Conservation (phyloP, 2,329 filamentous ascomycete species). For the Cadophora sp. region DNA sequence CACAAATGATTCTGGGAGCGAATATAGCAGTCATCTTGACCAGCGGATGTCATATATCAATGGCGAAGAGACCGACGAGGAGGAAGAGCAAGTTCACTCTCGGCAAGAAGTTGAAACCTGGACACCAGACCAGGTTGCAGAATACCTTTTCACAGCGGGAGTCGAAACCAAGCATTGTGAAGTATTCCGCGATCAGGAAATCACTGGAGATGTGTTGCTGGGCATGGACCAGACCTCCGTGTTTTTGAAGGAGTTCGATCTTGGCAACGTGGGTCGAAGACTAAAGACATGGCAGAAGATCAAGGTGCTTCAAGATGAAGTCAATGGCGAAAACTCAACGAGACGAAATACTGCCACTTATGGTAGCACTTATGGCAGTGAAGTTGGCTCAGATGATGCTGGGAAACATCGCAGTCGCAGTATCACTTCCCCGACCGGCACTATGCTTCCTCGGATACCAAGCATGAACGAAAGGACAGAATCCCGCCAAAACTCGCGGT, state of each 20-base stretch:
- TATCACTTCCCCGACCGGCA: slow-evolving; percentile 34
- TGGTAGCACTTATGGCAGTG: slow-evolving; percentile 65
- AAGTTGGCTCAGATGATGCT: slow-evolving; percentile 62
- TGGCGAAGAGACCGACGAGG: slow-evolving; percentile 93
- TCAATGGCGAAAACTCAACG: slow-evolving; percentile 60
- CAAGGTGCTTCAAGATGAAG: slow-evolving; percentile 87
- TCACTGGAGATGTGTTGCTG: slow-evolving; percentile 89
- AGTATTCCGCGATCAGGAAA: slow-evolving; percentile 95
- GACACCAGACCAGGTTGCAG: slow-evolving; percentile 83
- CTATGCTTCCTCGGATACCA: slow-evolving; percentile 41
- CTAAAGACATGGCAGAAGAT: slow-evolving; percentile 98
- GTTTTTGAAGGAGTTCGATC: slow-evolving; percentile 93
- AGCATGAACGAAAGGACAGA: slow-evolving; percentile 41
- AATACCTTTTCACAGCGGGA: slow-evolving; percentile 84
- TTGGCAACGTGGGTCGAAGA: slow-evolving; percentile 87
- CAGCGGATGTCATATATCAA: slow-evolving; percentile 89
- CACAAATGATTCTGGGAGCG: slow-evolving; percentile 81
- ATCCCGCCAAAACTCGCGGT: slow-evolving; percentile 38
- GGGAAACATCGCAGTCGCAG: slow-evolving; percentile 54
- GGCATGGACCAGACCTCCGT: slow-evolving; percentile 96
- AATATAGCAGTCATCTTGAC: slow-evolving; percentile 82
- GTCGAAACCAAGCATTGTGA: slow-evolving; percentile 92
- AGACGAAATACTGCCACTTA: slow-evolving; percentile 63
- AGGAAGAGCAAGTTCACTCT: slow-evolving; percentile 76
- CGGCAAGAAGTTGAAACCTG: slow-evolving; percentile 79